Conservation (phyloP, 108 stramenopile genomes). For the Pseudonitzschia multistriata region DNA sequence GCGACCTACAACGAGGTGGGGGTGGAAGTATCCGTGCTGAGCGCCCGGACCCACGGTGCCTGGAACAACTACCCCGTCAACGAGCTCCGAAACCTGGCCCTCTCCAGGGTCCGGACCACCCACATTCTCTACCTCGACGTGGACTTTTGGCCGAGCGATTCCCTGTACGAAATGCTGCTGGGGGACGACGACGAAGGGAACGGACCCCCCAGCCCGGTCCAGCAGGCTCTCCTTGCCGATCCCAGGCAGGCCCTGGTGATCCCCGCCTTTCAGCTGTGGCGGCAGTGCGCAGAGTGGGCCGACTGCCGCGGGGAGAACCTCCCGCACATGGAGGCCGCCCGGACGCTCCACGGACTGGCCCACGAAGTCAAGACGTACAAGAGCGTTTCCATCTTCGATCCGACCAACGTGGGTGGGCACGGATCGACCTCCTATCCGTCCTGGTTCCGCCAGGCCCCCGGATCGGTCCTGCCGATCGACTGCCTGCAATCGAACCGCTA, state of each 20-base stretch:
- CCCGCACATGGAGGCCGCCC: conserved; percentile 51
- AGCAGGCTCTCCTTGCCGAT: conserved; percentile 42
- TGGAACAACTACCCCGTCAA: conserved; percentile 87
- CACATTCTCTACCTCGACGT: conserved; percentile 87
- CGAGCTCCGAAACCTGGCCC: conserved; percentile 79
- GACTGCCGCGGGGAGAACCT: conserved; percentile 56
- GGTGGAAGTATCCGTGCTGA: conserved; percentile 15
- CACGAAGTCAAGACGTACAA: conserved; percentile 16
- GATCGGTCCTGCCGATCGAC: conserved; percentile 41
- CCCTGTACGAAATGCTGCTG: conserved; percentile 54
- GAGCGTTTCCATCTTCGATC: conserved; percentile 51
- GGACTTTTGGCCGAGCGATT: conserved; percentile 81
- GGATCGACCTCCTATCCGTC: conserved; percentile 63
- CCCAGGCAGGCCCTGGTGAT: conserved; percentile 61
- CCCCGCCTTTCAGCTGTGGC: conserved; percentile 71
- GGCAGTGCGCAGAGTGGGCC: conserved; percentile 47
- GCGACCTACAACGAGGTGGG: neutral
- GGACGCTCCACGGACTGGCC: conserved; percentile 37
- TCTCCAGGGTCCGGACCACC: conserved; percentile 56
- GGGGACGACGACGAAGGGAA: neutral
- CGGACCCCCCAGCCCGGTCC: conserved; percentile 8
- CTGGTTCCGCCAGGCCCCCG: conserved; percentile 51
- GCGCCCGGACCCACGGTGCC: neutral
- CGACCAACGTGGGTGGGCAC: conserved; percentile 80
- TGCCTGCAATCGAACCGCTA: conserved; percentile 79